Evolutionary conservation across 2,329 filamentous ascomycete genomes (phyloP), one percentile per base, ranked within the genome.

Genomic region (Huntiella moniliformis): DNA sequence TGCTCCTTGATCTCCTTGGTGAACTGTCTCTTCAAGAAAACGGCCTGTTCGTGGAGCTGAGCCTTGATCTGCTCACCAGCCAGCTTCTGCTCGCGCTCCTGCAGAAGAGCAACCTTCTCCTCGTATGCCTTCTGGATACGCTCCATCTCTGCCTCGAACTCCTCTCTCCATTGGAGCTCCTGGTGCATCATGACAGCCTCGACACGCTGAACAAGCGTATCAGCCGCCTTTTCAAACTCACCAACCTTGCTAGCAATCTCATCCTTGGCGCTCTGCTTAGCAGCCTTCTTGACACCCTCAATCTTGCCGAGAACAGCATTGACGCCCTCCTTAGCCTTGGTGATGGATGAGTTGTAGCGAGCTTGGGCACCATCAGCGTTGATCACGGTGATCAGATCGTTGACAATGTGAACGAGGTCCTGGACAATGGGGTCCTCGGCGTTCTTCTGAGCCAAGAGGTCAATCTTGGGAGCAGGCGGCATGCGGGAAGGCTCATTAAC

Each of bases 321-420:
- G 44, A 96, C 69, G 53, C 93, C 82, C 45, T 71, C 68, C 70
- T 95, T 96, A 51, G 88, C 87, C 67, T 91, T 87, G 54, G 72
- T 67, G 49, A 98, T 77, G 1, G 85, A 79, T 2, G 74, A 71
- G 44, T 75, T 77, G 63, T 91, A 94, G 61, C 81, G 85, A 54
- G 71, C 71, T 51, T 79, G 74, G 48, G 83, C 75, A 51, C 79
- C 75, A 59, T 94, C 88, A 48, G 82, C 82, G 61, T 95, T 94
- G 59, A 95, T 79, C 40, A 92, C 84, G 6, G 83, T 78, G 58
- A 98, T 94, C 55, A 98, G 80, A 61, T 93, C 85, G 64, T 98
- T 98, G 55, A 98, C 72, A 65, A 94, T 88, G 65, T 84, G 88
- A 50, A 93, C 85, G 4, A 98, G 70, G 56, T 96, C 85, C 62